phyloP scores from a whole-genome alignment of 2,329 filamentous ascomycete species.

The Massarina eburnea region DNA sequence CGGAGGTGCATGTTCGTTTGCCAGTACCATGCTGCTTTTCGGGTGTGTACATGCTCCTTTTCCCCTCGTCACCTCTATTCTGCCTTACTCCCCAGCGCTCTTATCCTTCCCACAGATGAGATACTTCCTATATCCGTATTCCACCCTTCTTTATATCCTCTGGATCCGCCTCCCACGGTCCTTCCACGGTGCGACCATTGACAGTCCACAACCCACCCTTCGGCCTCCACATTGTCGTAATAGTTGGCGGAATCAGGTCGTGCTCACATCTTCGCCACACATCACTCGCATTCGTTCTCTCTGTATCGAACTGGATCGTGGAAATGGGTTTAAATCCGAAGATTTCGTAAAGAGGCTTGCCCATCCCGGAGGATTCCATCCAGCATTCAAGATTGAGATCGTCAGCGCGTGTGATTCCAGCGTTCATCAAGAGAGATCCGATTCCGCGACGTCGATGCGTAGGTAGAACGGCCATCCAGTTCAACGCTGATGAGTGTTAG shows the following conservation, averaged over 20 bases:
- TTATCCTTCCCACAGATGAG: not conserved
- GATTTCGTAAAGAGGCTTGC: conserved; percentile 40
- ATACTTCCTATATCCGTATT: not conserved
- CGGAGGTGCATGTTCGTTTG: too few relatives aligned
- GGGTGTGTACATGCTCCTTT: too few relatives aligned
- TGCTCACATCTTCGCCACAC: conserved; percentile 37
- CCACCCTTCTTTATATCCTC: not conserved
- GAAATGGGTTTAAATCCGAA: conserved; percentile 31
- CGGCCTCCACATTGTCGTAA: conserved; percentile 40
- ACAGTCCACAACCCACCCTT: conserved; percentile 18
- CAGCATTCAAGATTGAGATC: conserved; percentile 38
- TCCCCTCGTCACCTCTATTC: too few relatives aligned
- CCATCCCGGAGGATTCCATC: conserved; percentile 42
- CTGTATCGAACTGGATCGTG: conserved; percentile 35
- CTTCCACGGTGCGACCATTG: conserved; percentile 15
- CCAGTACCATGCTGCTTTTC: too few relatives aligned
- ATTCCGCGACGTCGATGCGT: conserved; percentile 39
- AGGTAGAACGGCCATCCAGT: conserved; percentile 42
- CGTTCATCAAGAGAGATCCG: conserved; percentile 39
- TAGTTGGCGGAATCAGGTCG: conserved; percentile 32
- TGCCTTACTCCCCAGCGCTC: not conserved
- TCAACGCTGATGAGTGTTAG: conserved; percentile 26
- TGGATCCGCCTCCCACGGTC: conserved; percentile 32
- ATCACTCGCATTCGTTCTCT: conserved; percentile 24
- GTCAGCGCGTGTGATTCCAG: conserved; percentile 38